These are phyloP conservation scores for Gossypium trilobum DNA, from an alignment of 441 rosid genomes.

Conservation along the genomic window DNA sequence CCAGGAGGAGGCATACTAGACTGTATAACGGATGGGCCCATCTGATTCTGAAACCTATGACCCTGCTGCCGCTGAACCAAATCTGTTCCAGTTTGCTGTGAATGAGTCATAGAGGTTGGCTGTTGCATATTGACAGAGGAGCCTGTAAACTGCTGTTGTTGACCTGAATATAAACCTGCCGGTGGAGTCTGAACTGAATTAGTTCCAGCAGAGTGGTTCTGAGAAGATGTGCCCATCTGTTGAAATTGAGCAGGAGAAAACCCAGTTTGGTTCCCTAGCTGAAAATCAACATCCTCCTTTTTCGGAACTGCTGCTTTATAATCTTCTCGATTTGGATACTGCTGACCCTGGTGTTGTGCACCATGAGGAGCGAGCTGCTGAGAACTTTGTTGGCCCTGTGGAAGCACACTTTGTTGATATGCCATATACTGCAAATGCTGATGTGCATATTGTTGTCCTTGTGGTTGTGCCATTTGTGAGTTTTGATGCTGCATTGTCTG, in stretches of 20 bases:
- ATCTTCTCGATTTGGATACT: slow-evolving; percentile 45
- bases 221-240: slow-evolving; percentile 40
- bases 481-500: slow-evolving; percentile 32
- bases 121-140: slow-evolving; percentile 43
- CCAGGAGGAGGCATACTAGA: slow-evolving; percentile 40
- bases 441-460: slow-evolving; percentile 43
- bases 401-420: slow-evolving; percentile 43
- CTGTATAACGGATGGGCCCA: slow-evolving; percentile 37
- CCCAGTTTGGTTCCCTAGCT: slow-evolving; percentile 41
- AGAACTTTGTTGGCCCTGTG: slow-evolving; percentile 41
- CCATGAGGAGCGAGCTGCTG: slow-evolving; percentile 42
- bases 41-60: slow-evolving; percentile 50
- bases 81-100: slow-evolving; percentile 49
- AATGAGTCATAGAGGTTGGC: slow-evolving; percentile 31
- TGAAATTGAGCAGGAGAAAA: slow-evolving; percentile 56
- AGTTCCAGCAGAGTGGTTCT: slow-evolving; percentile 37
- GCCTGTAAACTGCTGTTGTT: slow-evolving; percentile 48
- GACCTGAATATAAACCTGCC: slow-evolving; percentile 37
- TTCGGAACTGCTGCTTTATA: slow-evolving; percentile 32
- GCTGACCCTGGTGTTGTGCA: slow-evolving; percentile 31
- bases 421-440: slow-evolving; percentile 49
- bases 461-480: slow-evolving; percentile 36
- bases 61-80: slow-evolving; percentile 46
- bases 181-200: slow-evolving; percentile 34
- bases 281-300: slow-evolving; percentile 55